Percentiles rank a stretch among this genome's conserved stretches.
phyloP scores from a whole-genome alignment of 306 rosid genomes.

The Fragaria iinumae region DNA sequence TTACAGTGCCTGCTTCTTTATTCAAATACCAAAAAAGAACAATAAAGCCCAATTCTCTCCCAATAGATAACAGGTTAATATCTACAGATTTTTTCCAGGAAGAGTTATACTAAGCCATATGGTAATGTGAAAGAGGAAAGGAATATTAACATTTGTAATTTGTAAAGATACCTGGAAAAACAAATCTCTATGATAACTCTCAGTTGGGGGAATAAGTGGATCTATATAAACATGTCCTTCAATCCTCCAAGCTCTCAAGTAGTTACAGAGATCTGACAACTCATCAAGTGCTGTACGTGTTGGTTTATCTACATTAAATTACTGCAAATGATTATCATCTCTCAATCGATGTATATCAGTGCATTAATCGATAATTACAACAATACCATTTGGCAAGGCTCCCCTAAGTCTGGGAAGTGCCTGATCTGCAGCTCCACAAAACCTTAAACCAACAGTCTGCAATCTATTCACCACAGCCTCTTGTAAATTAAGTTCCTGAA shows the following conservation, averaged over 20 bases:
- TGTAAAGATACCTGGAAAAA: slow-evolving; percentile 76
- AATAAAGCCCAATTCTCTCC: no score
- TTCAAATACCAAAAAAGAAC: no score
- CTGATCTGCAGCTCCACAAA: slow-evolving; percentile 81
- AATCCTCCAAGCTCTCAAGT: slow-evolving; percentile 83
- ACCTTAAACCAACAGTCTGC: slow-evolving; percentile 85
- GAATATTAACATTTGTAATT: not conserved
- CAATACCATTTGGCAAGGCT: slow-evolving; percentile 75
- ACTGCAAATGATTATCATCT: slow-evolving; percentile 20
- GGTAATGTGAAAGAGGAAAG: slow-evolving; percentile 9
- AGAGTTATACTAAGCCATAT: not conserved
- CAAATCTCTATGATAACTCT: slow-evolving; percentile 75
- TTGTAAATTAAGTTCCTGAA: slow-evolving; percentile 75
- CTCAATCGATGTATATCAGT: slow-evolving; percentile 10
- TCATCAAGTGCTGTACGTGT: slow-evolving; percentile 88
- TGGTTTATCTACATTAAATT: slow-evolving; percentile 63
- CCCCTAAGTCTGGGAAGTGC: slow-evolving; percentile 96
- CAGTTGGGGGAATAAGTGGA: slow-evolving; percentile 85
- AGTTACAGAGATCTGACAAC: slow-evolving; percentile 68
- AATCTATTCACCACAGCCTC: slow-evolving; percentile 90
- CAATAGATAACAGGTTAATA: no score
- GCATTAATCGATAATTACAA: slow-evolving; percentile 17
- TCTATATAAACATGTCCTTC: slow-evolving; percentile 68
- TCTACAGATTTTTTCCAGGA: not conserved
- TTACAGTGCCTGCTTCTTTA: not conserved